A percentile compares a stretch with the other conserved stretches of the same genome.
These are phyloP conservation scores for Myrmaecium sp. DNA, from an alignment of 2,329 filamentous ascomycete species.

Conservation along the genomic window DNA sequence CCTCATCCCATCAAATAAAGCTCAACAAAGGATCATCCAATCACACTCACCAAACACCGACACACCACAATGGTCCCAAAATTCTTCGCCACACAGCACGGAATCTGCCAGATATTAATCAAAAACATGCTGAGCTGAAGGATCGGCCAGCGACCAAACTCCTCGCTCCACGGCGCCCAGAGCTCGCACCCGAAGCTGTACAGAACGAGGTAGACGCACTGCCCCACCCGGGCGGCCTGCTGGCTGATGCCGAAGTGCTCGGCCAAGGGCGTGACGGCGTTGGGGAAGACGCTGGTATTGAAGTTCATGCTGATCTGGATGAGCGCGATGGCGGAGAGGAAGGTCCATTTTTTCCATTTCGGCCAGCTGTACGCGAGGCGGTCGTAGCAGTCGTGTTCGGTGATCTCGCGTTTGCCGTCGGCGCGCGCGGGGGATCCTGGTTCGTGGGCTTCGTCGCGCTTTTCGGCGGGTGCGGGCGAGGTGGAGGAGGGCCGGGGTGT, in stretches of 20 bases:
- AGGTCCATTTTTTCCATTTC: slow-evolving; percentile 35
- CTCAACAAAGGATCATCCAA: slow-evolving; percentile 53
- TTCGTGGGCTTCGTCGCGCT: no score
- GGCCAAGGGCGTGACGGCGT: slow-evolving; percentile 33
- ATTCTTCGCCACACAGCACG: slow-evolving; percentile 54
- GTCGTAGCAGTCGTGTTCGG: slow-evolving; percentile 32
- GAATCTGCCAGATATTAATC: slow-evolving; percentile 56
- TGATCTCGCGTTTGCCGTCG: slow-evolving; percentile 30
- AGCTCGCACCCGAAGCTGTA: slow-evolving; percentile 80
- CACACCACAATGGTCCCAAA: slow-evolving; percentile 54
- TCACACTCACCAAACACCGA: slow-evolving; percentile 52
- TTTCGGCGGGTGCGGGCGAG: no score
- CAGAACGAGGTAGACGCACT: slow-evolving; percentile 59
- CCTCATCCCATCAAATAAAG: slow-evolving; percentile 21
- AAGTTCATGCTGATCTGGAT: slow-evolving; percentile 43
- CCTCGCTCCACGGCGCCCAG: slow-evolving; percentile 79
- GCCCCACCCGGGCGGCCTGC: slow-evolving; percentile 54
- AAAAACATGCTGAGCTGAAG: slow-evolving; percentile 56
- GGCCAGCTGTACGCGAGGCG: slow-evolving; percentile 32
- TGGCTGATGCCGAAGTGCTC: slow-evolving; percentile 50
- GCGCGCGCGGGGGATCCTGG: no score
- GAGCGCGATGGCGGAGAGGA: slow-evolving; percentile 34
- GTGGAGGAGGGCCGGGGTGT: no score
- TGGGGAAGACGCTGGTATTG: slow-evolving; percentile 39
- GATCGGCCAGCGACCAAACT: slow-evolving; percentile 60